phyloP scores from a whole-genome alignment of 1,284 basidiomycete genomes.

The Puccinia triticina region DNA sequence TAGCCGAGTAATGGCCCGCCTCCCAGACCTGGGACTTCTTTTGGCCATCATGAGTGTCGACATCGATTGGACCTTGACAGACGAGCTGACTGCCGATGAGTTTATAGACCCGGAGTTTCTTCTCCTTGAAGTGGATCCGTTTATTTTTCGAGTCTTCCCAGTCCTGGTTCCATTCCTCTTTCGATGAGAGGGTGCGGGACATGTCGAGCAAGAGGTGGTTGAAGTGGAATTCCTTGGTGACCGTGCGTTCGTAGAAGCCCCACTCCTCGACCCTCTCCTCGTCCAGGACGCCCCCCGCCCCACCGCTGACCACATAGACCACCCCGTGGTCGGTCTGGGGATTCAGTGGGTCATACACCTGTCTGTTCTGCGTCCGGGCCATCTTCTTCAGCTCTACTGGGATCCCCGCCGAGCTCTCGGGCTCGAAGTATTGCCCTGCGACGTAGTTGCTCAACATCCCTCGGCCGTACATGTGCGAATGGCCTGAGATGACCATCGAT shows the following conservation, averaged over 20 bases:
- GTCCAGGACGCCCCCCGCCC: conserved; percentile 56
- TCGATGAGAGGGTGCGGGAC: neutral
- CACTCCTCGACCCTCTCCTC: conserved; percentile 55
- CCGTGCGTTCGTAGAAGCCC: conserved; percentile 53
- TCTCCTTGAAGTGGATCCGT: neutral
- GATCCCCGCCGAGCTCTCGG: conserved; percentile 13
- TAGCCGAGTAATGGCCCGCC: conserved; percentile 36
- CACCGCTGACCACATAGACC: conserved; percentile 53
- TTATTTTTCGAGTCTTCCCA: conserved; percentile 31
- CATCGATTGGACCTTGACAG: conserved; percentile 30
- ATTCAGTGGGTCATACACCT: conserved; percentile 1
- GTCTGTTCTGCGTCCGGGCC: conserved; percentile 50
- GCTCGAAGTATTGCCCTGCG: conserved; percentile 44
- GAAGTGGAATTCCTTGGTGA: conserved; percentile 52
- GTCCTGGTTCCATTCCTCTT: conserved; percentile 19
- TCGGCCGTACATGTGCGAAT: conserved; percentile 55
- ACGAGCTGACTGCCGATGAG: conserved; percentile 29
- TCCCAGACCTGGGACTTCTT: neutral
- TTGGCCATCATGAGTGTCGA: neutral
- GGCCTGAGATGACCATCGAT: conserved; percentile 55
- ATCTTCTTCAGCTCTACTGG: conserved; percentile 35
- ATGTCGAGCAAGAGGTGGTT: conserved; percentile 52
- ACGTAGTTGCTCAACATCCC: conserved; percentile 54
- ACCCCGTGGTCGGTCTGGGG: conserved; percentile 52
- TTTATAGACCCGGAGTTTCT: conserved; percentile 34